phyloP scores from a whole-genome alignment of 176 grass and related monocot genomes.

The Chloris gayana region DNA sequence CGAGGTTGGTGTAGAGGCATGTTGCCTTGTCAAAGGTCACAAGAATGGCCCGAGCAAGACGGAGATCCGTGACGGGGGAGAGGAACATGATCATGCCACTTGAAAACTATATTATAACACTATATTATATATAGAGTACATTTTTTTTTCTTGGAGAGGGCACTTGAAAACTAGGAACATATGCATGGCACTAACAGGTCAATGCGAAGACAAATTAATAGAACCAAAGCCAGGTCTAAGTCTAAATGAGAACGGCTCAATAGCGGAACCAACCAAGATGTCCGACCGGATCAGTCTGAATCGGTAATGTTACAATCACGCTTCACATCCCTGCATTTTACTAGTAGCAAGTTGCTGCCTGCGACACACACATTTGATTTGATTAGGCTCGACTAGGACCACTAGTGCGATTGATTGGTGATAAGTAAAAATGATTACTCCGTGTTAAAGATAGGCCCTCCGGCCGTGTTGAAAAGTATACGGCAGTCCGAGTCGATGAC shows the following conservation, averaged over 20 bases:
- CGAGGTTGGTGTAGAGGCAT: too few species aligned
- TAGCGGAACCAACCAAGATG: not conserved
- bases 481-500: slow-evolving; percentile 17
- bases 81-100: too few species aligned
- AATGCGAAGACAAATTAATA: not conserved
- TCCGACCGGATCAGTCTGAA: slow-evolving; percentile 10
- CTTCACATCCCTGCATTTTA: not conserved
- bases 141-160: too few species aligned
- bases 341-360: not conserved
- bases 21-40: too few species aligned
- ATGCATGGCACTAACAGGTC: too few species aligned
- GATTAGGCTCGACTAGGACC: not conserved
- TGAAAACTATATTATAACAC: too few species aligned
- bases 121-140: too few species aligned
- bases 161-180: too few species aligned
- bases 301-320: not conserved
- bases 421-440: not conserved
- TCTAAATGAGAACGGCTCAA: not conserved
- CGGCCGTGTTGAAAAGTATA: slow-evolving; percentile 31
- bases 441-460: not conserved
- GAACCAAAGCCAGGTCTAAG: not conserved
- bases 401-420: too few species aligned
- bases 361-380: not conserved
- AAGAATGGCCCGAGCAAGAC: too few species aligned
- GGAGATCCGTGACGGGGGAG: too few species aligned